Evolutionary conservation across 495 filamentous ascomycete genomes (phyloP).

Genomic region (Aspergillus avenaceus): DNA sequence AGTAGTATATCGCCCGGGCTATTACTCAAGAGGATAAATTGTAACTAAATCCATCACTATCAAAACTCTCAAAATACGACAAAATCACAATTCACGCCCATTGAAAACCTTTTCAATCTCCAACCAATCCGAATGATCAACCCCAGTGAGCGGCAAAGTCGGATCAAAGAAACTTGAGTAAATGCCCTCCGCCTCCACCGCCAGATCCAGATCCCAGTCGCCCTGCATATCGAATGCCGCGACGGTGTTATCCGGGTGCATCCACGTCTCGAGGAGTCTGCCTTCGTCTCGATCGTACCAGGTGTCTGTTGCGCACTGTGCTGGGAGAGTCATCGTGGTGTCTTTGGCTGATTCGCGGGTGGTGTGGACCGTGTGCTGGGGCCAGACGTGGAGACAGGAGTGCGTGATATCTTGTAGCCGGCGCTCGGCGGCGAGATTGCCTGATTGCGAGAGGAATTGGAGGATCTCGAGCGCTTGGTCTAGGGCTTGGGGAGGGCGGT

Average conservation of each 20-base stretch:
- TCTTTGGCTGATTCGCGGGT: no score
- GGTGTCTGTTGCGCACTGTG: no score
- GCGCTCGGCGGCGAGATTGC: conserved; percentile 18
- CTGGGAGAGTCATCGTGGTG: no score
- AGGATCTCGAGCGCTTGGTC: conserved; percentile 18
- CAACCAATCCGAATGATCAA: conserved; percentile 20
- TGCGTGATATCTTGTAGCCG: conserved; percentile 19
- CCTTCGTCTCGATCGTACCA: conserved; percentile 7
- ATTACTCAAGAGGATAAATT: no score
- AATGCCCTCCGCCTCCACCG: conserved; percentile 17
- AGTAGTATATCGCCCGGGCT: no score
- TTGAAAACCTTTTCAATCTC: conserved; percentile 21
- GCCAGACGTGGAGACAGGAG: conserved; percentile 19
- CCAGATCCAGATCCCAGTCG: conserved; percentile 15
- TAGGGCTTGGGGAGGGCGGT: conserved; percentile 8
- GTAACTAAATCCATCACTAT: no score
- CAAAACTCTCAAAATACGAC: no score
- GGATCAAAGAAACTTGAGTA: conserved; percentile 21
- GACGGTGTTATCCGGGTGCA: not conserved
- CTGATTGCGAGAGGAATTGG: conserved; percentile 13
- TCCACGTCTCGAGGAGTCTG: conserved; percentile 15
- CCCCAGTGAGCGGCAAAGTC: conserved; percentile 17
- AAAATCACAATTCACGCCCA: no score
- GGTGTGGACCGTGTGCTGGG: no score
- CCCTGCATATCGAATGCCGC: conserved; percentile 14